Percentiles rank a stretch among this genome's conserved stretches.
Evolutionary conservation across 2,329 filamentous ascomycete genomes (phyloP).

Genomic region (Aspergillus sp.): DNA sequence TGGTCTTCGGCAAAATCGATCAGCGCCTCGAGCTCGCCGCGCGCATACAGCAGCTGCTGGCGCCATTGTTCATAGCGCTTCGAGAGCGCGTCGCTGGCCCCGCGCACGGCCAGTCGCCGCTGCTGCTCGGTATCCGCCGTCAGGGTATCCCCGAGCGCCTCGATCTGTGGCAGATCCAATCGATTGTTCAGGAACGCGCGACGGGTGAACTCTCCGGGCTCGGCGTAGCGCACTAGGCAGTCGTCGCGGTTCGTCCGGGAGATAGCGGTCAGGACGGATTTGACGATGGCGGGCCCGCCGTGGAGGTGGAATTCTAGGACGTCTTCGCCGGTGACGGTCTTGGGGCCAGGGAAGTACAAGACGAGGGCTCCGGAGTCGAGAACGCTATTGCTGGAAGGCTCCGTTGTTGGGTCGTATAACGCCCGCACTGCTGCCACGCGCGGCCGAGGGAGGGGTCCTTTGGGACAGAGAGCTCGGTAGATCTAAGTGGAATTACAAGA

Average conservation of each 20-base stretch:
- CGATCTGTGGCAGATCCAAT: conserved; percentile 80
- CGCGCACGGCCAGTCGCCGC: conserved; percentile 78
- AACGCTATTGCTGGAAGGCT: conserved; percentile 42
- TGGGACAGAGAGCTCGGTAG: conserved; percentile 62
- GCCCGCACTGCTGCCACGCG: conserved; percentile 71
- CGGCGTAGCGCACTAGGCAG: conserved; percentile 72
- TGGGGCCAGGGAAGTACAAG: conserved; percentile 76
- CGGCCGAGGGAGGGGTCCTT: conserved; percentile 53
- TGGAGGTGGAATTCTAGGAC: conserved; percentile 93
- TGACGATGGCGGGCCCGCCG: conserved; percentile 83
- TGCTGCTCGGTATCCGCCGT: conserved; percentile 84
- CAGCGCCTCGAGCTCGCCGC: conserved; percentile 88
- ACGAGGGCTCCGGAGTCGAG: conserved; percentile 78
- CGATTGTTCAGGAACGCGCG: conserved; percentile 86
- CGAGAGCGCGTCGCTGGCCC: conserved; percentile 68
- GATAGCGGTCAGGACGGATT: conserved; percentile 78
- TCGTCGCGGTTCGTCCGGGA: conserved; percentile 39
- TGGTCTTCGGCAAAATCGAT: conserved; percentile 98
- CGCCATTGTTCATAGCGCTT: conserved; percentile 83
- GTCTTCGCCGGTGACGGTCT: conserved; percentile 88
- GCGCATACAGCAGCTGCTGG: conserved; percentile 69
- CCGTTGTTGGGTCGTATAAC: conserved; percentile 60
- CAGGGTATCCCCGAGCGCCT: conserved; percentile 61
- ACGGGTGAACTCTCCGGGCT: conserved; percentile 92
- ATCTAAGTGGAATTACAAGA: conserved; percentile 48